Base-by-base conservation (phyloP, 352 stramenopile species). In the Detonula confervacea region DNA sequence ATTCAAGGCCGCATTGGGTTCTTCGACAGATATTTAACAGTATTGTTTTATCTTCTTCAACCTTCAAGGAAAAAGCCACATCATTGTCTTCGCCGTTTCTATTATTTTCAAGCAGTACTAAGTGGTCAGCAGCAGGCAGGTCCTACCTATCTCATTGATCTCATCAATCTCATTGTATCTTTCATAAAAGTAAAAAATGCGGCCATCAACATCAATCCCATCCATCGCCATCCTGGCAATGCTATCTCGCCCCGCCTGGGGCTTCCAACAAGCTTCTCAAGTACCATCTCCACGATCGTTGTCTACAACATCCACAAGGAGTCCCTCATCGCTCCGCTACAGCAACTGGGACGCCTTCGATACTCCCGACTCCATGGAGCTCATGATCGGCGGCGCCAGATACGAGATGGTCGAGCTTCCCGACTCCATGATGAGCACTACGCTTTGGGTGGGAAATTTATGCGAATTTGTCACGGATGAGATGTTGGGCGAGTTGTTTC, bases 401-500 rank as follows among this genome's bases (percentile, higher is more conserved):
- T 93, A 91, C 51, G 84, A 92, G 83, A 89, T 92, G 78, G 77
- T 91, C 5, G 77, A 85, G 29, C 72, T 93, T 12, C 88, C 88
- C 11, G 88, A 93, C 70, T 80, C 47, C 20, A 92, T 93, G 86
- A 77, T 91, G 64, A 80, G 80, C 22, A 92, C 88, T 46, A 93
- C 88, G 0, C 9, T 93, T 0, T 92, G 87, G 78, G 88, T 93
- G 5, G 88, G 88, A 0, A 92, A 93, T 60, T 35, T 93, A 2
- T 87, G 76, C 51, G 88, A 93, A 77, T 93, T 93, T 81, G 83
- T 88, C 1, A 83, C 87, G 0, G 88, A 93, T 66, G 82, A 91
- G 46, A 78, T 88, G 59, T 63, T 93, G 12, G 86, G 73, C 0
- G 69, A 87, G 27, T 37, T 88, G 6, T 93, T 93, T 81, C 77